Conservation (phyloP, 306 rosid genomes). For the Medicago lupulina region DNA sequence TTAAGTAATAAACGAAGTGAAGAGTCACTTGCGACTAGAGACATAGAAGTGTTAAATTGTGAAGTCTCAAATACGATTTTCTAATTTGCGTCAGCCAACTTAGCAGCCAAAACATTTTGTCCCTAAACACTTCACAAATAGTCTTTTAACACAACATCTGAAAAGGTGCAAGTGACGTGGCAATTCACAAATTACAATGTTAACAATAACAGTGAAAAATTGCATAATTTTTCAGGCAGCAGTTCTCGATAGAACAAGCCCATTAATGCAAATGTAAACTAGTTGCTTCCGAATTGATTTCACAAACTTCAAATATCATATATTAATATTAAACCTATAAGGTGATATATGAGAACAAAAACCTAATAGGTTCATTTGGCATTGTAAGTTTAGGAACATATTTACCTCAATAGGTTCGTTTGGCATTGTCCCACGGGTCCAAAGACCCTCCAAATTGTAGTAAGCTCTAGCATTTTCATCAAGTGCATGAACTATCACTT, state of each 20-base stretch:
- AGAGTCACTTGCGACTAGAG: background rate
- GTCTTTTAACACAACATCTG: background rate
- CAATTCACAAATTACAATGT: background rate
- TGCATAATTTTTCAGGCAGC: background rate
- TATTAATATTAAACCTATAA: conserved; percentile 10
- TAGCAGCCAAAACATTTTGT: conserved; percentile 14
- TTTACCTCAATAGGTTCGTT: conserved; percentile 64
- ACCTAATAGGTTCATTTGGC: too few species aligned
- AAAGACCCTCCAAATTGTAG: conserved; percentile 87
- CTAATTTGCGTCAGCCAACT: conserved; percentile 1
- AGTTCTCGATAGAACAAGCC: conserved; percentile 12
- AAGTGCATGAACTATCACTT: conserved; percentile 87
- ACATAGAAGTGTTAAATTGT: background rate
- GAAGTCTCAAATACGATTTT: background rate
- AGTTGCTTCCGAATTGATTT: conserved; percentile 11
- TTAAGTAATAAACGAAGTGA: background rate
- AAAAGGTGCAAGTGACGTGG: conserved; percentile 18
- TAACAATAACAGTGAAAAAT: conserved; percentile 21
- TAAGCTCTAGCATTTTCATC: conserved; percentile 95
- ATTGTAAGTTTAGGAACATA: background rate
- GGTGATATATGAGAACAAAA: conserved; percentile 11
- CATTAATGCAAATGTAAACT: conserved; percentile 10
- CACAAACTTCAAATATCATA: conserved; percentile 18
- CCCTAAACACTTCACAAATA: background rate
- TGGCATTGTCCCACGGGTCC: conserved; percentile 57